Evolutionary conservation across 352 stramenopile species (phyloP).

Genomic region (Globisporangium recalcitrans): DNA sequence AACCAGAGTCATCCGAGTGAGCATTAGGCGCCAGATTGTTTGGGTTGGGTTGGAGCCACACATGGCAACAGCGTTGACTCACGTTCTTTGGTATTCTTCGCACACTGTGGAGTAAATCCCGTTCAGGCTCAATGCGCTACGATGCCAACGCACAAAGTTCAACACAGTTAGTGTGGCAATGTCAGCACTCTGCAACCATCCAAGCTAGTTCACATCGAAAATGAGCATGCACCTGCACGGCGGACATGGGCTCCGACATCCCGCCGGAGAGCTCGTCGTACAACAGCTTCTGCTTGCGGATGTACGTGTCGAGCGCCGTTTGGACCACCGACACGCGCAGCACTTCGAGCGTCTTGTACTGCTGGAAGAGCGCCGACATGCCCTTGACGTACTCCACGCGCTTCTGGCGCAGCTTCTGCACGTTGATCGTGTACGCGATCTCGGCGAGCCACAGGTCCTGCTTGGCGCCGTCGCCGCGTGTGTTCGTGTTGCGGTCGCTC

Average conservation of each 20-base stretch:
- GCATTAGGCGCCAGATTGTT: neutral
- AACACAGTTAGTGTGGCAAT: neutral
- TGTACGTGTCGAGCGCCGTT: slow-evolving; percentile 69
- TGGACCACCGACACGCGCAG: slow-evolving; percentile 67
- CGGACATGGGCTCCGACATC: slow-evolving; percentile 60
- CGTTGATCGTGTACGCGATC: slow-evolving; percentile 66
- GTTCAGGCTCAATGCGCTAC: slow-evolving; percentile 71
- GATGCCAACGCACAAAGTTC: neutral
- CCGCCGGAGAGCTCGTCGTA: slow-evolving; percentile 63
- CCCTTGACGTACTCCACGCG: slow-evolving; percentile 78
- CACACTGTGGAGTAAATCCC: slow-evolving; percentile 71
- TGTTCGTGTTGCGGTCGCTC: slow-evolving; percentile 18
- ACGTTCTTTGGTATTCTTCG: slow-evolving; percentile 83
- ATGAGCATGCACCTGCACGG: slow-evolving; percentile 39
- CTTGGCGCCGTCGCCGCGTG: slow-evolving; percentile 15
- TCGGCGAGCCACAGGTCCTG: slow-evolving; percentile 69
- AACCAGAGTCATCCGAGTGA: neutral
- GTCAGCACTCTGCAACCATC: neutral
- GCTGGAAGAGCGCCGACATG: slow-evolving; percentile 76
- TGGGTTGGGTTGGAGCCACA: neutral
- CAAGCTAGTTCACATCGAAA: neutral
- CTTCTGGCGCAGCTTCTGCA: slow-evolving; percentile 54
- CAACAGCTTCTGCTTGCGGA: slow-evolving; percentile 75
- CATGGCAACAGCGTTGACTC: slow-evolving; percentile 16
- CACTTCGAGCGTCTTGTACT: slow-evolving; percentile 81